A percentile compares a stretch with the other conserved stretches of the same genome.
Evolutionary conservation across 1,284 basidiomycete genomes (phyloP).

Genomic region (Ganoderma lingzhi): DNA sequence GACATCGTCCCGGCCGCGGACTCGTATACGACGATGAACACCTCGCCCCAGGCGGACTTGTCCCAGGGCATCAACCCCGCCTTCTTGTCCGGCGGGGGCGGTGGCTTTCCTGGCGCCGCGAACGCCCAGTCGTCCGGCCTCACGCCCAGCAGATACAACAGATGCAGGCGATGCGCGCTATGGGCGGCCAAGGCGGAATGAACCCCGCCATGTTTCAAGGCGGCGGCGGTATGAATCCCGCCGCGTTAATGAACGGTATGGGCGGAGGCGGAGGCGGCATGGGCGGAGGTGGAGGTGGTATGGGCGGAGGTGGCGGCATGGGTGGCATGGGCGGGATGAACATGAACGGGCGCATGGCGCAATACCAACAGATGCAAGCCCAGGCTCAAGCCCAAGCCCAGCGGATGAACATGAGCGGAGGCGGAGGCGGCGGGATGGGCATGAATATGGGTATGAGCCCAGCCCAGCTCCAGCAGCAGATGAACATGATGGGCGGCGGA

Average conservation of each 20-base stretch:
- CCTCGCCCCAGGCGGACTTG: conserved; percentile 27
- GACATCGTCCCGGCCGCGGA: not conserved
- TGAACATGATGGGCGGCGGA: conserved; percentile 25
- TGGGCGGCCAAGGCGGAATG: conserved; percentile 25
- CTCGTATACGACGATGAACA: conserved; percentile 27
- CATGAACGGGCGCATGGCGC: conserved; percentile 30
- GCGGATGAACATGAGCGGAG: conserved; percentile 21
- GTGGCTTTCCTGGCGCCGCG: conserved; percentile 9
- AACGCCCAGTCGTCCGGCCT: conserved; percentile 17
- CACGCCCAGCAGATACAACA: conserved; percentile 35
- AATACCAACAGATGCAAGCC: conserved; percentile 33
- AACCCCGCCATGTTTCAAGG: conserved; percentile 36
- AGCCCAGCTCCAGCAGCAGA: conserved; percentile 32
- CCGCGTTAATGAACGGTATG: conserved; percentile 34
- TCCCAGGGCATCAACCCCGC: conserved; percentile 38
- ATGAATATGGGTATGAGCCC: conserved; percentile 24
- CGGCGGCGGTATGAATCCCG: conserved; percentile 31
- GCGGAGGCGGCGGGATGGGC: conserved; percentile 17
- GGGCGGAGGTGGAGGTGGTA: conserved; percentile 21
- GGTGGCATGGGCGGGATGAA: conserved; percentile 18
- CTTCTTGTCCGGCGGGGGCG: conserved; percentile 31
- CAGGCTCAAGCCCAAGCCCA: conserved; percentile 29
- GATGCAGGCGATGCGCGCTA: conserved; percentile 34
- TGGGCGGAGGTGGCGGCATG: conserved; percentile 17
- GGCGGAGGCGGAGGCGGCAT: conserved; percentile 24